phyloP scores from a whole-genome alignment of 352 stramenopile genomes.

The Pythium rishiriense region DNA sequence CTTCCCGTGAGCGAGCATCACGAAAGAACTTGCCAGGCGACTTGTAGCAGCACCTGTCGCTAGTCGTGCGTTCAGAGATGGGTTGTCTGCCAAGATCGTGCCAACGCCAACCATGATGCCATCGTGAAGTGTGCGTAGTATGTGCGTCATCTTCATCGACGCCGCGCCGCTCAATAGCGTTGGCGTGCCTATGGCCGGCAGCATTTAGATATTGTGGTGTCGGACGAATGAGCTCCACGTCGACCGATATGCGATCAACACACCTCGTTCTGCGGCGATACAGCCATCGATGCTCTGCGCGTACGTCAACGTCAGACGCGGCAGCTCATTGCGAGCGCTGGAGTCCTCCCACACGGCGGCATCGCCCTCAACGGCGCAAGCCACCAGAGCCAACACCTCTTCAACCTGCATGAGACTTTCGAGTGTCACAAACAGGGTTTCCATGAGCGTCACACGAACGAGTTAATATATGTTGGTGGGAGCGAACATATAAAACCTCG shows the following conservation, averaged over 20 bases:
- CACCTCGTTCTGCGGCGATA: slow-evolving; percentile 65
- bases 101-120: slow-evolving; percentile 88
- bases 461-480: slow-evolving; percentile 8
- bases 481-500: slow-evolving; percentile 22
- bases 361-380: slow-evolving; percentile 30
- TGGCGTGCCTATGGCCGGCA: slow-evolving; percentile 38
- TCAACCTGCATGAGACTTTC: slow-evolving; percentile 26
- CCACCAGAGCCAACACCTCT: slow-evolving; percentile 32
- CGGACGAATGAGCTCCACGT: too few species aligned
- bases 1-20: not conserved
- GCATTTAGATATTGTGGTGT: too few species aligned
- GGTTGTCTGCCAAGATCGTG: slow-evolving; percentile 86
- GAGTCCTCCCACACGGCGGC: slow-evolving; percentile 26
- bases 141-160: slow-evolving; percentile 89
- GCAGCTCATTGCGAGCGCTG: slow-evolving; percentile 18
- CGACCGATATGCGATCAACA: too few species aligned
- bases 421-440: not conserved
- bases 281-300: slow-evolving; percentile 90
- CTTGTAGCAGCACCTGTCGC: slow-evolving; percentile 35
- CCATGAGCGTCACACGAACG: not conserved
- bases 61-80: slow-evolving; percentile 79
- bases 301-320: slow-evolving; percentile 85
- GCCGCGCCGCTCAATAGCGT: slow-evolving; percentile 65
- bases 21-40: not conserved
- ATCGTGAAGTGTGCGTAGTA: slow-evolving; percentile 81